Evolutionary conservation across 2,329 filamentous ascomycete species (phyloP), one percentile per base, ranked within the genome.

Genomic region (Eutypa lata): DNA sequence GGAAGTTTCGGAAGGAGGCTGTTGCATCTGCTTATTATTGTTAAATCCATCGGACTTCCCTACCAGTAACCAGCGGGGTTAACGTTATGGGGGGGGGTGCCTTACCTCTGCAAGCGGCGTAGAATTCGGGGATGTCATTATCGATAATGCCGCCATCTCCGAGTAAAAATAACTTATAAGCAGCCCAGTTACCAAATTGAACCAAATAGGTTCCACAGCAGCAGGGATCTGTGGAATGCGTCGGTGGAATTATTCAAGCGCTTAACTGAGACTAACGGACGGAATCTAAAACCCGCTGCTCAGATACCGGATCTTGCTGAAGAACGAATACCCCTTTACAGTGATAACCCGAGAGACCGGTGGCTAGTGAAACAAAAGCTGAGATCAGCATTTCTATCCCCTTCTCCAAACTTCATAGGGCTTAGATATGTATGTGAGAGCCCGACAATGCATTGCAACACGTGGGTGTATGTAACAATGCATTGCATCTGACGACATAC

Each of bases 21-120:
- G n/a, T n/a, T n/a, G 53, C 50, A 48, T 33, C 42, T 51, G 48
- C n/a, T 38, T 38, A 18, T 28, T 45, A 16, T 24, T 16, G 8
- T 45, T 45, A 45, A 45, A 26, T 26, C n/a, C 19, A 18, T 13
- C 22, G 42, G 42, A 45, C 3, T 45, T n/a, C 16, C 19, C 38
- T 42, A 21, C n/a, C 2, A 4, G 38, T 19, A 4, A 19, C 19
- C 16, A 28, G 13, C 42, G 42, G 42, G 42, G 42, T 28, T 45
- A 24, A 19, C 7, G 35, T 18, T 38, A 16, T 4, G 35, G 13
- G 35, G 22, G 42, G 22, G 13, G 14, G 4, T 24, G 13, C 42
- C 22, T 26, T n/a, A 38, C 42, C 22, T 22, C 42, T 24, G 22
- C 10, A 45, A 21, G 42, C 42, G 22, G 42, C 42, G 42, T 19